Evolutionary conservation across 1,139 yeast species (phyloP), one percentile per base, ranked within the genome.

Genomic region (Taphrina confusa): DNA sequence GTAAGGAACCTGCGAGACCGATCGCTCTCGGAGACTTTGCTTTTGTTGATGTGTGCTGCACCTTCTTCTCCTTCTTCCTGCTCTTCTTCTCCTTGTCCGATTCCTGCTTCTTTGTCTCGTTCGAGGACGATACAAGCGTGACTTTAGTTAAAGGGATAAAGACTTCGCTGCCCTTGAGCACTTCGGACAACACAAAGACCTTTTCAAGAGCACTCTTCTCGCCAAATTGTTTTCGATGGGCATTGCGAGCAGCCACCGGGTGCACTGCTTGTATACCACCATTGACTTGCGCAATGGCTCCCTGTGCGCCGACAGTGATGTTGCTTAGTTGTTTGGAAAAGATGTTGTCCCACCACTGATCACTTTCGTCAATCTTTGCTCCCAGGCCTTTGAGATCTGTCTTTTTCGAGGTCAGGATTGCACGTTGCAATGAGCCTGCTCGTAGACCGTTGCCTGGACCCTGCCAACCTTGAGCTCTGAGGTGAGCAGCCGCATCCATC

Each of bases 321-420:
- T 50, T 50, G 46, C 54, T 51, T 16, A 57, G 36, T 30, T 49
- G 57, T 9, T 42, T 34, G n/a, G 56, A 49, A 23, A 57, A 49
- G 44, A 57, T 37, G 11, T 40, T 44, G 33, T 57, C 56, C 56
- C 56, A 57, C 57, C 56, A 57, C 37, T 42, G 56, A n/a, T 49
- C 57, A 36, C 54, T 49, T 46, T 47, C 61, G 27, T 57, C 50
- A 5, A 45, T 16, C 16, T 33, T 49, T 16, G 50, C 50, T 3
- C 61, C 61, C 18, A 57, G 61, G 12, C 63, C 63, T 11, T 34
- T 50, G 20, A 52, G 46, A 22, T 61, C 61, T 18, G 49, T 39
- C 55, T 61, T 61, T 25, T 57, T 47, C 27, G 63, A 61, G 27
- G 63, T 50, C 27, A 61, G 45, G 39, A 61, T 57, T 6, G 63